These are phyloP conservation scores for Bolboschoenoplectus hybrid DNA, from an alignment of 202 grass and related monocot genomes.

Conservation along the genomic window DNA sequence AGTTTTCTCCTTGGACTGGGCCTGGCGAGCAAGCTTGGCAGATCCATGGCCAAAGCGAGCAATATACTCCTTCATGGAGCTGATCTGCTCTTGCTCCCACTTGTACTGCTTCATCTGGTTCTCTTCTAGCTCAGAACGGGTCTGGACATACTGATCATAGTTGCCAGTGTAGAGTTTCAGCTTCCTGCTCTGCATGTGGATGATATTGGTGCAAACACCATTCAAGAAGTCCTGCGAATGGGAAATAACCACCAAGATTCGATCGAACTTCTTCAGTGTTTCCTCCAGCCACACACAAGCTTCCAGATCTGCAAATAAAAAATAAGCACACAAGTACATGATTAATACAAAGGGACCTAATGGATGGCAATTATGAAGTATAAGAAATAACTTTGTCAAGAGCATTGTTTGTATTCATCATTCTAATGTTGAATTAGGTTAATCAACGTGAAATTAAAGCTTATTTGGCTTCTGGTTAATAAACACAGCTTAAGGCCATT, in stretches of 20 bases:
- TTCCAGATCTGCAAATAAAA: slow-evolving; percentile 72
- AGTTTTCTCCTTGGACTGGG: slow-evolving; percentile 96
- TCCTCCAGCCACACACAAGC: slow-evolving; percentile 98
- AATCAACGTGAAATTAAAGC: too few relatives aligned
- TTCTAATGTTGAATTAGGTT: background rate
- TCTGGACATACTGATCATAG: slow-evolving; percentile 87
- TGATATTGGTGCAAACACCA: slow-evolving; percentile 92
- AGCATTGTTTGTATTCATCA: background rate
- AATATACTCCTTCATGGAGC: slow-evolving; percentile 88
- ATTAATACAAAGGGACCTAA: background rate
- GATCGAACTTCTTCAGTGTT: slow-evolving; percentile 75
- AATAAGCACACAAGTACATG: slow-evolving; percentile 1
- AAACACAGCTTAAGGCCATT: background rate
- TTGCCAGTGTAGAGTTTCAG: slow-evolving; percentile 90
- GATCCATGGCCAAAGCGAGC: slow-evolving; percentile 90
- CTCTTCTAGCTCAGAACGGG: slow-evolving; percentile 73
- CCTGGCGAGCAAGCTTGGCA: slow-evolving; percentile 91
- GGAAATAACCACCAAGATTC: slow-evolving; percentile 76
- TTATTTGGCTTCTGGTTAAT: background rate
- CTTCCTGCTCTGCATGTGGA: slow-evolving; percentile 85
- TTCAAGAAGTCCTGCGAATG: slow-evolving; percentile 91
- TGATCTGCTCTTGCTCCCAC: slow-evolving; percentile 94
- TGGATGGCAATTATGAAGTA: background rate
- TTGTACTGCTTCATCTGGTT: slow-evolving; percentile 97
- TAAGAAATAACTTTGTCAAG: background rate